Base-by-base conservation (phyloP, 192 early-diverging fungal genomes). In the Gigaspora rosea region DNA sequence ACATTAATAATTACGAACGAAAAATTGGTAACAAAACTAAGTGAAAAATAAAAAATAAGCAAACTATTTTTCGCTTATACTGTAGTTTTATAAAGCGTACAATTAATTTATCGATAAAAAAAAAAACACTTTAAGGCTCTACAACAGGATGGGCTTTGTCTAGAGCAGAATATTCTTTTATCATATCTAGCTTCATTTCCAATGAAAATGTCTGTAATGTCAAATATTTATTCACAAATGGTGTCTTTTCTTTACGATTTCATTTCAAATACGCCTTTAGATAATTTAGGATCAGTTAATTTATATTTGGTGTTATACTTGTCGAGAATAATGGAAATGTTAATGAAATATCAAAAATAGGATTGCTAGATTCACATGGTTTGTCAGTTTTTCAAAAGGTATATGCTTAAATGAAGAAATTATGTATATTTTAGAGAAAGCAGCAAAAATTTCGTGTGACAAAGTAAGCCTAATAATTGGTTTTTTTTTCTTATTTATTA, bases 1-100 rank as follows among this genome's bases (percentile, higher is more conserved):
- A 76, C 82, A 16, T 61, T 82, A 18, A 74, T 78, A 4, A 77
- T 78, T 1, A 78, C 80, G 27, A 79, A 85, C 48, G 84, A 85
- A 68, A 82, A 80, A 18, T 63, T 85, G 13, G 76, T 83, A 9
- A 75, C 70, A 16, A 64, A 80, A 16, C 18, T 85, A 35, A 59
- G 71, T 11, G 64, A 70, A 7, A 48, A 70, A n/a, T 20, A 22
- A 15, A 8, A 77, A 49, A 13, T 74, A 35, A 18, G 47, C 65
- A 5, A 79, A 66, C 75, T n/a, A n/a, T 78, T 71, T 15, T 54
- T 0, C 13, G 18, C 13, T 0, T 68, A n/a, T n/a, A n/a, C 35
- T 16, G 20, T 57, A 75, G 57, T 36, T 46, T 11, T 13, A 62
- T 33, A 11, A 48, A 18, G 13, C 16, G 13, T 71, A 12, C 20